Evolutionary conservation across 768 basidiomycete species (phyloP), one percentile per base, ranked within the genome.

Genomic region (Terana coerulea): DNA sequence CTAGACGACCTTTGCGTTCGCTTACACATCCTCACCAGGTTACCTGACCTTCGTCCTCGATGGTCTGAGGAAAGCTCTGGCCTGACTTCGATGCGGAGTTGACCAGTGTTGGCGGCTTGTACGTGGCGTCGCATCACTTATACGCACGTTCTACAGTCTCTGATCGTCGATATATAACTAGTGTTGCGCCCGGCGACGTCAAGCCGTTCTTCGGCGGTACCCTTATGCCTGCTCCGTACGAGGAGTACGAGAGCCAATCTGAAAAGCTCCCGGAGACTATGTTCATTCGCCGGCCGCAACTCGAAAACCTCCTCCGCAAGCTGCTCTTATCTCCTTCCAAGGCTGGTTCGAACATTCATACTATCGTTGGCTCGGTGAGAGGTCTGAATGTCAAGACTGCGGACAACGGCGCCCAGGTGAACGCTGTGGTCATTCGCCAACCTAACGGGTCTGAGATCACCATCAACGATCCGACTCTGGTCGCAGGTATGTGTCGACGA

Each of bases 191-290:
- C 8, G 54, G 54, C 4, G 54, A 55, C 36, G 54, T 55, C 25
- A 55, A 55, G 30, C 54, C 54, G 22, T 55, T 51, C 49, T 51
- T 55, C 25, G 45, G 54, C 34, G 54, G 54, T 17, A 49, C 42
- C 8, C 36, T 55, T 11, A 24, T 55, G 21, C 54, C 54, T 3
- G 54, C 54, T n/a, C 54, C 54, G 4, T 36, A 50, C 26, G 49
- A 45, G 11, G 54, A 55, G 34, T 55, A 55, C 49, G 54, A 39
- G 30, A 15, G 40, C 10, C 45, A 47, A 26, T 22, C 30, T 9
- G 25, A 51, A 30, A 17, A 11, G 21, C 49, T 55, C 8, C 54
- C 54, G 1, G 49, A 55, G 24, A 55, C 54, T 1, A 55, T 55
- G 54, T 55, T 50, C 37, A 45, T 42, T 24, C 54, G 54, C 14